phyloP scores from a whole-genome alignment of 2,329 filamentous ascomycete species.

The Akanthomyces dipterigenus region DNA sequence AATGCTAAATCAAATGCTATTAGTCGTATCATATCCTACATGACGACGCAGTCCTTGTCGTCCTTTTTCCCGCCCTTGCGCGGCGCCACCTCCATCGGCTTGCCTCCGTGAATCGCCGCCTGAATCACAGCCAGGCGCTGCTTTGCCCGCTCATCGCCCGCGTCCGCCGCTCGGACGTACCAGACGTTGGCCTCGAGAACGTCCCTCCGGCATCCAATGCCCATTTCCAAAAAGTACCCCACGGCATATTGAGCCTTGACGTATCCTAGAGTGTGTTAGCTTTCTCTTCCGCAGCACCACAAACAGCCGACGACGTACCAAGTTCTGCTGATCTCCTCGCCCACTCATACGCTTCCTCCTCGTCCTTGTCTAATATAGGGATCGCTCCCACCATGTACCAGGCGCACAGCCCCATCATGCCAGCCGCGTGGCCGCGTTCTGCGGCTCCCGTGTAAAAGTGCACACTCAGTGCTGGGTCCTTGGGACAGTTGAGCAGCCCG shows the following conservation, averaged over 20 bases:
- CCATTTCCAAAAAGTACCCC: slow-evolving; percentile 97
- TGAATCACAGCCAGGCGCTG: slow-evolving; percentile 81
- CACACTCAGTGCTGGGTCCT: slow-evolving; percentile 86
- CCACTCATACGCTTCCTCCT: slow-evolving; percentile 96
- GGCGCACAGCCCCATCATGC: slow-evolving; percentile 97
- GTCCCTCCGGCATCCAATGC: slow-evolving; percentile 89
- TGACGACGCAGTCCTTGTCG: slow-evolving; percentile 52
- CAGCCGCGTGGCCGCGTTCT: slow-evolving; percentile 71
- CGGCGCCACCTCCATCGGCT: slow-evolving; percentile 49
- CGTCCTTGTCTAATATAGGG: slow-evolving; percentile 87
- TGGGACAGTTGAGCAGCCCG: slow-evolving; percentile 77
- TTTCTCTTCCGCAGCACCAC: background rate
- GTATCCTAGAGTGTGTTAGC: slow-evolving; percentile 40
- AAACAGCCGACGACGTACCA: slow-evolving; percentile 49
- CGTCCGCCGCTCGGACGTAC: slow-evolving; percentile 93
- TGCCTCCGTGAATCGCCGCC: slow-evolving; percentile 61
- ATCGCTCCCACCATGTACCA: slow-evolving; percentile 98
- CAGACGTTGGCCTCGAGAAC: slow-evolving; percentile 96
- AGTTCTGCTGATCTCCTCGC: slow-evolving; percentile 77
- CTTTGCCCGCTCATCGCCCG: slow-evolving; percentile 83
- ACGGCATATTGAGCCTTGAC: slow-evolving; percentile 85
- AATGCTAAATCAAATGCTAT: slow-evolving; percentile 11
- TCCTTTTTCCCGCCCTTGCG: slow-evolving; percentile 40
- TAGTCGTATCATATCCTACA: slow-evolving; percentile 30
- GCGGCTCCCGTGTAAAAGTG: slow-evolving; percentile 96